phyloP scores from a whole-genome alignment of 768 basidiomycete species.

The Hygrophorus russula region DNA sequence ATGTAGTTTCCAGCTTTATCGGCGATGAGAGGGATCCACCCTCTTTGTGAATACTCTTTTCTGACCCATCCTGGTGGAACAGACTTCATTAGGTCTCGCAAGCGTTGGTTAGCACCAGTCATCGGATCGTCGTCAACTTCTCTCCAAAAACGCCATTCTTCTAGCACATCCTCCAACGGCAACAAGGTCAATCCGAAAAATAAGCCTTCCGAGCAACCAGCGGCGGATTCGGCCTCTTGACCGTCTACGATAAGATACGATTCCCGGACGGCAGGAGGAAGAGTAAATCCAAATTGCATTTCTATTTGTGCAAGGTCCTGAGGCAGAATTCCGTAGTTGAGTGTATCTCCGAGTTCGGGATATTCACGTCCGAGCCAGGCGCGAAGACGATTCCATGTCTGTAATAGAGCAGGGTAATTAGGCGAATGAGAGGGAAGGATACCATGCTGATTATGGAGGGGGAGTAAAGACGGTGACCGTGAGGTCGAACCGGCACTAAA shows the following conservation, averaged over 20 bases:
- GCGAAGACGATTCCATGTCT: slow-evolving; percentile 78
- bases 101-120: slow-evolving; percentile 67
- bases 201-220: slow-evolving; percentile 81
- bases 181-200: slow-evolving; percentile 94
- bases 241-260: slow-evolving; percentile 85
- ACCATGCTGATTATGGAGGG: slow-evolving; percentile 48
- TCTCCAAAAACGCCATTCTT: slow-evolving; percentile 96
- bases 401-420: slow-evolving; percentile 66
- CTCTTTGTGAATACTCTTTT: slow-evolving; percentile 81
- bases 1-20: slow-evolving; percentile 96
- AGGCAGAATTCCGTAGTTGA: slow-evolving; percentile 83
- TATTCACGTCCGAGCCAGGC: slow-evolving; percentile 78
- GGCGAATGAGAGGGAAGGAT: slow-evolving; percentile 31
- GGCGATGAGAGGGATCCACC: slow-evolving; percentile 92
- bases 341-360: slow-evolving; percentile 90
- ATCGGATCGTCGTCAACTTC: slow-evolving; percentile 83
- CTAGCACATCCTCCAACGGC: slow-evolving; percentile 84
- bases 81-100: slow-evolving; percentile 74
- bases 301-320: slow-evolving; percentile 75
- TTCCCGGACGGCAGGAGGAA: slow-evolving; percentile 84
- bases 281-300: slow-evolving; percentile 69
- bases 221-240: slow-evolving; percentile 85
- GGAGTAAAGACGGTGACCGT: slow-evolving; percentile 45
- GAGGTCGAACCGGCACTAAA: slow-evolving; percentile 32
- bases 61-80: slow-evolving; percentile 87